Conservation (phyloP, 305 asterid species). For the Solanum hybrid region DNA sequence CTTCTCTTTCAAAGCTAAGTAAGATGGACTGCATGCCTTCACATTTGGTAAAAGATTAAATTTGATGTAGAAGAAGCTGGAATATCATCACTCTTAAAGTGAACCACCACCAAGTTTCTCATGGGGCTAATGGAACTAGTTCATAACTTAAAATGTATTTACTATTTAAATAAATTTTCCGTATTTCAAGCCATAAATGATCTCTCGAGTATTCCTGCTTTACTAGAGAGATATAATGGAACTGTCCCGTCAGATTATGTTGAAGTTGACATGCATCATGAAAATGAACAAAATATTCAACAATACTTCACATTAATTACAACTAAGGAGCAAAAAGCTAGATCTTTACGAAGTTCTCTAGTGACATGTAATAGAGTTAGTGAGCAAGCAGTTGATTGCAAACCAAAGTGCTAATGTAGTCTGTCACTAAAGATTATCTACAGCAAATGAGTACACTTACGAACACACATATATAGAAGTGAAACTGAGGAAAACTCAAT, state of each 20-base stretch:
- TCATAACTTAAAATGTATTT: background rate
- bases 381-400: background rate
- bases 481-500: background rate
- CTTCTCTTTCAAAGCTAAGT: conserved; percentile 45
- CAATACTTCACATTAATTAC: background rate
- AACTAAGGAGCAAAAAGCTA: background rate
- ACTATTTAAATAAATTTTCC: background rate
- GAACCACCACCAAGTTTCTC: background rate
- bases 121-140: background rate
- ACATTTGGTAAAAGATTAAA: background rate
- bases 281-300: background rate
- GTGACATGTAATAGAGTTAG: background rate
- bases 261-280: background rate
- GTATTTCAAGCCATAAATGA: background rate
- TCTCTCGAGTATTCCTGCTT: background rate
- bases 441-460: background rate
- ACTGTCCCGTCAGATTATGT: background rate
- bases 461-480: background rate
- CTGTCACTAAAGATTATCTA: background rate
- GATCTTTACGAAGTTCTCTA: background rate
- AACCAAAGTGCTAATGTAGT: background rate
- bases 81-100: background rate
- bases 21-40: conserved; percentile 14
- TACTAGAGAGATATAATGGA: background rate
- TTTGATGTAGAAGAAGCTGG: background rate